Evolutionary conservation across 2,329 filamentous ascomycete genomes (phyloP), one percentile per base, ranked within the genome.

Genomic region (Fonsecaea nubica): DNA sequence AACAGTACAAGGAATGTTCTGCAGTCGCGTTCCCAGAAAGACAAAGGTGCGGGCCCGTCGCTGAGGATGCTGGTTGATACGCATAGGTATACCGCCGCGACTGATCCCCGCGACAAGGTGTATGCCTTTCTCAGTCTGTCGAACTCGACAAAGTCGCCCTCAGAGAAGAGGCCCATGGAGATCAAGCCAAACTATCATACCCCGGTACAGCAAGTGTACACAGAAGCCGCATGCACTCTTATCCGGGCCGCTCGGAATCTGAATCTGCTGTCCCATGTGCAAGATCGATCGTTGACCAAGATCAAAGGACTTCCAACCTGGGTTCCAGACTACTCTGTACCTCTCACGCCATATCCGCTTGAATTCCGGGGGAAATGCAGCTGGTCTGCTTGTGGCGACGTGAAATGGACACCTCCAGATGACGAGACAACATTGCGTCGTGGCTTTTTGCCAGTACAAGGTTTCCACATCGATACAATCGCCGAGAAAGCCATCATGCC

Each of bases 121-220:
- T 62, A 56, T 18, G 60, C 60, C n/a, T 62, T 62, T 30, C 60
- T 62, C 52, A 52, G 60, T 25, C 38, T 62, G 15, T 52, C 60
- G 13, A 50, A 40, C 13, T 42, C 33, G 32, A 35, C 50, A 21
- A 45, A 36, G 25, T 36, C 53, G 3, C 33, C 50, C 13, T 15
- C 58, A 54, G 36, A 33, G 9, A 55, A 33, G 1, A 55, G 10
- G 15, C 32, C 15, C 30, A n/a, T 40, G 18, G 13, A 48, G 18
- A 62, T 62, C 52, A 40, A 62, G 52, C 60, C 60, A 35, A 56
- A 62, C 38, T 62, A 62, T 33, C 42, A 62, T 52, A 62, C 60
- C 18, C 33, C 60, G 7, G 48, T 52, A 4, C 60, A 32, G 4
- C 36, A 62, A 33, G 60, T 62, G 18, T 62, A 62, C 36, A 62